Evolutionary conservation across 371 early-diverging fungal genomes (phyloP), one percentile per base, ranked within the genome.

Genomic region (Conidiobolus incongruus): DNA sequence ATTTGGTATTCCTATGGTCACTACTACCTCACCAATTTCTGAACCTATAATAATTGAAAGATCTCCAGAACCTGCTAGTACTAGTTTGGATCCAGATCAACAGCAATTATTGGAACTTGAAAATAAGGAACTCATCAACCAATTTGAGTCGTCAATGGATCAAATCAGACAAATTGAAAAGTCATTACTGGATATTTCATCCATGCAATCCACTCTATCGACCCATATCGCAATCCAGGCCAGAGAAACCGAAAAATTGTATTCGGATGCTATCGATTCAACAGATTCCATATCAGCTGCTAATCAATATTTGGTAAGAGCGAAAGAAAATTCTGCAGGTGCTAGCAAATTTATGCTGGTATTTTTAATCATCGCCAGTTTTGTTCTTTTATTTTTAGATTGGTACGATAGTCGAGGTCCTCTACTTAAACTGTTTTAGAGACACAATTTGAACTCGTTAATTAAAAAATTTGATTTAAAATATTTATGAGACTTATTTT

Each of bases 351-450:
- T 75, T 54, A 63, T 72, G 40, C 42, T 77, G 17, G 44, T 61
- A 6, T 66, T 77, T 47, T 58, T 77, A 32, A 51, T 77, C 10
- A 55, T 66, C 17, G 68, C 72, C 4, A 69, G 74, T 44, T 50
- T 72, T 47, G 71, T 76, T 20, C 48, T 77, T 20, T 49, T 77
- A 33, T 76, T 77, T 43, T 55, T 77, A 40, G 78, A 77, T 52
- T 77, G 78, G 78, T 77, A 71, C 52, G 70, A 73, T 35, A n/a
- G n/a, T n/a, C n/a, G n/a, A n/a, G n/a, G n/a, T n/a, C n/a, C n/a
- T n/a, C n/a, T n/a, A n/a, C n/a, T n/a, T n/a, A n/a, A n/a, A n/a
- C n/a, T n/a, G n/a, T n/a, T n/a, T n/a, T n/a, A n/a, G n/a, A n/a
- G n/a, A n/a, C n/a, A n/a, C n/a, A n/a, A n/a, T n/a, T n/a, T n/a